Base-by-base conservation (phyloP, 169 alveolate genomes). In the Cryptosporidium muris region DNA sequence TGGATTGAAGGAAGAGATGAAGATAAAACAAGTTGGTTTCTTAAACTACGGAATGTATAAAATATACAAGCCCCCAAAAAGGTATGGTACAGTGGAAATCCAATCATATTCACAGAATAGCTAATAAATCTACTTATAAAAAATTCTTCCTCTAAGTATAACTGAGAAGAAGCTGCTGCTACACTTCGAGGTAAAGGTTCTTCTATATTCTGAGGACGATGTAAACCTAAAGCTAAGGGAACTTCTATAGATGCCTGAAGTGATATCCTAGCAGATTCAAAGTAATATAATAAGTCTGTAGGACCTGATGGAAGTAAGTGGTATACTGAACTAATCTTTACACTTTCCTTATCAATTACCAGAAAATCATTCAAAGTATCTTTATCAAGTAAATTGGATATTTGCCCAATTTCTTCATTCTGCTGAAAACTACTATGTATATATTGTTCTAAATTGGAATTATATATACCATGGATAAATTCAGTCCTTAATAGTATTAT, bases 1-100 rank as follows among this genome's bases (percentile, higher is more conserved):
- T 74, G 62, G 16, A 74, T 74, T 43, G 54, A 58, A 5, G 85
- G 85, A 36, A 74, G 85, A 42, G 85, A 56, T 7, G 85, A 74
- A 4, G 60, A 58, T 25, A 56, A n/a, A 40, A 58, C 68, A 6
- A 74, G 58, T 64, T 74, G 85, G 48, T 74, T 74, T 45, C 68
- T 74, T 2, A 74, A 16, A 25, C 68, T 74, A 47, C 85, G 54
- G 60, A 47, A 74, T 3, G 64, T 56, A 62, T 74, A 74, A 12
- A 74, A 36, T 16, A 74, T 74, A 45, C 85, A 74, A 34, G 67
- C 34, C 2, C 85, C 85, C 1, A 74, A 25, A 38, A 74, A 62
- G 43, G 64, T 48, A 60, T 43, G n/a, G 0, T 63, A 25, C 7
- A 62, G 34, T 45, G 85, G 85, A 36, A 74, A 47, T 37, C 49